Evolutionary conservation across 495 filamentous ascomycete species (phyloP).

Genomic region (Penicillium cosmopolitanum): DNA sequence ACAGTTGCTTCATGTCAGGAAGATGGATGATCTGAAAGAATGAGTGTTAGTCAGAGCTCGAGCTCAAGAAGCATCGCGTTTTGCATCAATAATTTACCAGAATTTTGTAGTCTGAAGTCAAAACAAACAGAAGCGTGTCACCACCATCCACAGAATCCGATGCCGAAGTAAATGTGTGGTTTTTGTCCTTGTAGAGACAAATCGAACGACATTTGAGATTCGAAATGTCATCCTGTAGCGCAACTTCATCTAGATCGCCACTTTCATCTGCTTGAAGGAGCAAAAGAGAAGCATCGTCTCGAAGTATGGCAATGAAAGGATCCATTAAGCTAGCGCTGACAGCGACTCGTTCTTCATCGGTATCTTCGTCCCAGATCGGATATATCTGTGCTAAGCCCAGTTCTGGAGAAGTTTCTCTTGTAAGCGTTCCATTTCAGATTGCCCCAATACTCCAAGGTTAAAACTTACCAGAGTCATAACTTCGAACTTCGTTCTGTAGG

Average conservation of each 20-base stretch:
- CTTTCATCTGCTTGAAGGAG: conserved; percentile 75
- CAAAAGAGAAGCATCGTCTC: conserved; percentile 77
- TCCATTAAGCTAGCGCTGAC: conserved; percentile 83
- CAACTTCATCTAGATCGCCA: conserved; percentile 84
- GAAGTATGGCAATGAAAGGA: conserved; percentile 82
- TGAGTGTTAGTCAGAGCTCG: conserved; percentile 1
- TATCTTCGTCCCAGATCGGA: conserved; percentile 86
- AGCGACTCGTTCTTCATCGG: conserved; percentile 73
- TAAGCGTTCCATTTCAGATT: neutral
- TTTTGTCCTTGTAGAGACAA: conserved; percentile 74
- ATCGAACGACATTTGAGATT: conserved; percentile 75
- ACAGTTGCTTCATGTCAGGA: conserved; percentile 39
- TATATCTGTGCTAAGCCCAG: conserved; percentile 86
- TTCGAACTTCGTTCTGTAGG: conserved; percentile 78
- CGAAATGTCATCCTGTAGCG: conserved; percentile 56
- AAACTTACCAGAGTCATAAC: conserved; percentile 81
- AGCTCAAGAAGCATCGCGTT: neutral
- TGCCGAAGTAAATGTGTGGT: conserved; percentile 54
- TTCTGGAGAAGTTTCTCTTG: conserved; percentile 52
- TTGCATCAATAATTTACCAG: conserved; percentile 58
- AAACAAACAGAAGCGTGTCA: conserved; percentile 70
- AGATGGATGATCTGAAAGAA: conserved; percentile 45
- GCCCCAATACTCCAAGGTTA: neutral
- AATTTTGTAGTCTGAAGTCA: conserved; percentile 70
- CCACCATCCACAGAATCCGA: conserved; percentile 43